Conservation (phyloP, 306 rosid genomes). For the Cucumis cinereus region DNA sequence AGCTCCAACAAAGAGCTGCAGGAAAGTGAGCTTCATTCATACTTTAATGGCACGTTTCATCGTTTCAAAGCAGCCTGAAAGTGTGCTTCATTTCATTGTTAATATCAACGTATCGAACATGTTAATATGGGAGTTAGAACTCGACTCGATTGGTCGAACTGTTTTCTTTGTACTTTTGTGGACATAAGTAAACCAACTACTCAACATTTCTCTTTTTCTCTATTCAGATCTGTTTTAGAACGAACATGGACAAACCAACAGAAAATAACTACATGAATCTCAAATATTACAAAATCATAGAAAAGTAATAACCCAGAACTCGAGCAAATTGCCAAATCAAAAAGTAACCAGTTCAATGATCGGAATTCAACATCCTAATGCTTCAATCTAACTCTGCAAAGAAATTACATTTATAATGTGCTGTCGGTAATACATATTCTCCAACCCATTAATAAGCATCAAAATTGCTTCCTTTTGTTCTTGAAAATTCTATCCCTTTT, state of each 20-base stretch:
- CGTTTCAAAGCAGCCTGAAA: constrained; percentile 4
- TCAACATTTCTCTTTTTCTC: background rate
- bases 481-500: constrained; percentile 56
- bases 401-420: constrained; percentile 33
- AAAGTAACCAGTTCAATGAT: constrained; percentile 17
- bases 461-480: constrained; percentile 90
- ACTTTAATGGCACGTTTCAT: constrained; percentile 12
- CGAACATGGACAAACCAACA: background rate
- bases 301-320: background rate
- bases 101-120: background rate
- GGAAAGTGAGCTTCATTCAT: constrained; percentile 40
- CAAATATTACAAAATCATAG: background rate
- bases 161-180: background rate
- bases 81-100: background rate
- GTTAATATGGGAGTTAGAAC: constrained; percentile 4
- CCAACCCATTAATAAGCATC: constrained; percentile 21
- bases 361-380: constrained; percentile 19
- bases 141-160: background rate
- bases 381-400: constrained; percentile 33
- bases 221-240: background rate
- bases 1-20: constrained; percentile 25
- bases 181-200: background rate
- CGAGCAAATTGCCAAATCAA: constrained; percentile 12
- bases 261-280: background rate
- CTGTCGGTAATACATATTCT: constrained; percentile 35